phyloP scores from a whole-genome alignment of 2,329 filamentous ascomycete species.

The Alternaria atra region DNA sequence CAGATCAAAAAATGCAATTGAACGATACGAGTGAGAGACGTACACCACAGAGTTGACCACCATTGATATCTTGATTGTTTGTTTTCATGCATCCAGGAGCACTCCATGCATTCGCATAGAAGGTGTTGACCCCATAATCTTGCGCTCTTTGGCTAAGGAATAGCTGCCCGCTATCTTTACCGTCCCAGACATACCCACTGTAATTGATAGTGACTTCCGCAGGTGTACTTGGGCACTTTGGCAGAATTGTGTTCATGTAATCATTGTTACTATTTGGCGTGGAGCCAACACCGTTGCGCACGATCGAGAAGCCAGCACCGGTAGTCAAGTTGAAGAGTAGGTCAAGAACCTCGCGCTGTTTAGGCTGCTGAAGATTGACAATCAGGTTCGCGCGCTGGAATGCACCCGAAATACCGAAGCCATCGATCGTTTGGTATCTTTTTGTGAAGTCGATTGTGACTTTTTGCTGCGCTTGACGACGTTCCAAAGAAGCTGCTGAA shows the following conservation, averaged over 20 bases:
- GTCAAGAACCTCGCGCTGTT: conserved; percentile 55
- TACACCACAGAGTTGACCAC: conserved; percentile 59
- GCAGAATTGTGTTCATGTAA: conserved; percentile 44
- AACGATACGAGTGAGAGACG: conserved; percentile 21
- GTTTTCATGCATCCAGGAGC: conserved; percentile 64
- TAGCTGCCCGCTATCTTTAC: conserved; percentile 54
- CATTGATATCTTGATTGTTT: conserved; percentile 55
- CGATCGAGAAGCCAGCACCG: conserved; percentile 57
- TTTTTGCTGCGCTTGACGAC: conserved; percentile 32
- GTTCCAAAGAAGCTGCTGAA: conserved; percentile 19
- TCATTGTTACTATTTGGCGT: conserved; percentile 54
- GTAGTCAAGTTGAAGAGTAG: conserved; percentile 58
- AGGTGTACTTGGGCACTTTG: conserved; percentile 33
- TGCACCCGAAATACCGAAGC: conserved; percentile 57
- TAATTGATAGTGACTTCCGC: conserved; percentile 19
- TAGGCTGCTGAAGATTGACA: conserved; percentile 52
- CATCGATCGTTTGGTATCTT: conserved; percentile 58
- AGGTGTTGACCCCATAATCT: conserved; percentile 55
- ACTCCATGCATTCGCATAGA: conserved; percentile 62
- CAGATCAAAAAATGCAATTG: not conserved
- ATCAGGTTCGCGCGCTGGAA: conserved; percentile 59
- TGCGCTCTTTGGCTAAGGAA: conserved; percentile 62
- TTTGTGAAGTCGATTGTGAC: conserved; percentile 55
- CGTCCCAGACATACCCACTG: conserved; percentile 49
- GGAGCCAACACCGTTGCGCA: conserved; percentile 59